Percentiles rank a stretch among this genome's conserved stretches.
These are phyloP conservation scores for Cyphellophora attinorum DNA, from an alignment of 2,329 filamentous ascomycete species.

Conservation along the genomic window DNA sequence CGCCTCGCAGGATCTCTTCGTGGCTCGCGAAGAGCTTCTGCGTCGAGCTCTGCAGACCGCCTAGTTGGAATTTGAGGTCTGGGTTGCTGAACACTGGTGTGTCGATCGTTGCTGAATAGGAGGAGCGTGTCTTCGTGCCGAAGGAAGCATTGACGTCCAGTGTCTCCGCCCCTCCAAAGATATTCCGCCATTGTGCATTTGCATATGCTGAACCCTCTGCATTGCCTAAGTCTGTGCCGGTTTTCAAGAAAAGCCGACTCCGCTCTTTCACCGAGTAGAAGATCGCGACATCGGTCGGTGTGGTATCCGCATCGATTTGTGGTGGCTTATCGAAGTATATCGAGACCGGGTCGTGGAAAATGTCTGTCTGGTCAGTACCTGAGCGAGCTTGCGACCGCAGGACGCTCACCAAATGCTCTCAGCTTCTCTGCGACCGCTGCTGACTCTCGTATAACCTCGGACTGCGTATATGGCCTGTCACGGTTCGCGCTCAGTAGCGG, in stretches of 20 bases:
- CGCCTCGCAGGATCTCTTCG: slow-evolving; percentile 77
- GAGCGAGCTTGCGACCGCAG: not conserved
- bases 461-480: slow-evolving; percentile 63
- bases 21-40: slow-evolving; percentile 91
- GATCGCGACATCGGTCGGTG: slow-evolving; percentile 70
- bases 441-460: slow-evolving; percentile 66
- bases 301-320: slow-evolving; percentile 57
- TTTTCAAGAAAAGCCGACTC: slow-evolving; percentile 77
- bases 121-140: slow-evolving; percentile 81
- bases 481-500: slow-evolving; percentile 64
- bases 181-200: slow-evolving; percentile 77
- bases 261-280: slow-evolving; percentile 70
- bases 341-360: slow-evolving; percentile 75
- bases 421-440: slow-evolving; percentile 64
- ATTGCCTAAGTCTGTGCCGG: slow-evolving; percentile 88
- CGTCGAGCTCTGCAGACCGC: slow-evolving; percentile 72
- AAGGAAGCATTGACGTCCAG: slow-evolving; percentile 78
- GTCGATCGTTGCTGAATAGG: slow-evolving; percentile 79
- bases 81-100: slow-evolving; percentile 78
- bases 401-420: slow-evolving; percentile 60
- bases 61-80: slow-evolving; percentile 66
- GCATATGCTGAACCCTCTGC: slow-evolving; percentile 89
- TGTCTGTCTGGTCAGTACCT: slow-evolving; percentile 46
- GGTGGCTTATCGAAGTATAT: slow-evolving; percentile 73
- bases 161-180: slow-evolving; percentile 89